Percentiles rank a stretch among this genome's conserved stretches.
phyloP scores from a whole-genome alignment of 495 filamentous ascomycete genomes.

The Daldinia caldariorum region DNA sequence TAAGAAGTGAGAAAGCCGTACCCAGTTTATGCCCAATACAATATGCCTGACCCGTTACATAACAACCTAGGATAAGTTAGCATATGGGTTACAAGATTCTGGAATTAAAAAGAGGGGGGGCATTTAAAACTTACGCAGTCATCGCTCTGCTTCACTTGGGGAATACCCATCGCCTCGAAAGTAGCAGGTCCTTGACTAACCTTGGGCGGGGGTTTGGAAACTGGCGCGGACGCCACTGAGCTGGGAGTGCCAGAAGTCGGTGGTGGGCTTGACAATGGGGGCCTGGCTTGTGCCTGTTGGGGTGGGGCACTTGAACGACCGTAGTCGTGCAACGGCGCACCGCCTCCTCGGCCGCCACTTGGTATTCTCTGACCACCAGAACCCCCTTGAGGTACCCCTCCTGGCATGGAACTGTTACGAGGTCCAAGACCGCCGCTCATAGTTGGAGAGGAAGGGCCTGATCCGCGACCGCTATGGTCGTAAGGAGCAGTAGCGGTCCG shows the following conservation, averaged over 20 bases:
- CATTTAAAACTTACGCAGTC: constrained; percentile 81
- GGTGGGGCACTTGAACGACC: constrained; percentile 50
- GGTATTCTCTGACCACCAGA: constrained; percentile 28
- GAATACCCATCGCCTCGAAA: constrained; percentile 98
- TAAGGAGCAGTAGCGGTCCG: constrained; percentile 38
- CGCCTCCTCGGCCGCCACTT: constrained; percentile 26
- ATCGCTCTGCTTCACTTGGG: constrained; percentile 76
- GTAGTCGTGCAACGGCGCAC: constrained; percentile 35
- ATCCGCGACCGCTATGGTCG: constrained; percentile 23
- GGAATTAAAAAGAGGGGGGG: neutral
- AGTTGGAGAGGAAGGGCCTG: constrained; percentile 30
- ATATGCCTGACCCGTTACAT: constrained; percentile 31
- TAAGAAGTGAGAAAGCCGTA: constrained; percentile 40
- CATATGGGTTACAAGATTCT: neutral
- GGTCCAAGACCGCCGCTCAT: constrained; percentile 44
- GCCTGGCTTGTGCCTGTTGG: constrained; percentile 34
- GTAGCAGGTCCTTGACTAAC: constrained; percentile 86
- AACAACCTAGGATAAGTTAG: constrained; percentile 35
- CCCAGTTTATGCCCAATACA: constrained; percentile 22
- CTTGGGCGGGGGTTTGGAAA: constrained; percentile 55
- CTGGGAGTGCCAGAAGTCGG: constrained; percentile 39
- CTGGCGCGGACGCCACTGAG: constrained; percentile 48
- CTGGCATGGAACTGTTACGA: constrained; percentile 49
- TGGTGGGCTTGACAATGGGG: constrained; percentile 51
- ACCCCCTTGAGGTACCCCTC: constrained; percentile 43